Conservation (phyloP, 1,139 yeast species). For the Petasospora fabianii region DNA sequence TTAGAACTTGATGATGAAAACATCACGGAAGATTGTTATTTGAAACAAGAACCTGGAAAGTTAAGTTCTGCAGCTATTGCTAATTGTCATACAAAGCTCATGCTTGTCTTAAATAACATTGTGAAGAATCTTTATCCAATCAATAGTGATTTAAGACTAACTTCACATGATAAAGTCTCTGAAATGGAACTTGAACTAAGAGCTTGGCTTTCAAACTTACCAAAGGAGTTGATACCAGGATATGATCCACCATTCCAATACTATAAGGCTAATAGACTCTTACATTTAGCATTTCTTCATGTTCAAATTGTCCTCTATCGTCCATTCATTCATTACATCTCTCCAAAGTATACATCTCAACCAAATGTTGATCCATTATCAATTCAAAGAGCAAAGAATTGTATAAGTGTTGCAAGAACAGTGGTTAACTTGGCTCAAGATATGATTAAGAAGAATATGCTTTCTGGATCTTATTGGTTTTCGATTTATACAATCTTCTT, state of each 20-base stretch:
- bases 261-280: slow-evolving; percentile 67
- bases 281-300: slow-evolving; percentile 77
- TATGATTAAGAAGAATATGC: slow-evolving; percentile 67
- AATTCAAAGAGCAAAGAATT: slow-evolving; percentile 66
- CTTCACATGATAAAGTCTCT: slow-evolving; percentile 56
- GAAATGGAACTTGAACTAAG: slow-evolving; percentile 70
- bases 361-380: slow-evolving; percentile 44
- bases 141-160: slow-evolving; percentile 32
- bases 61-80: slow-evolving; percentile 79
- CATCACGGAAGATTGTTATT: slow-evolving; percentile 53
- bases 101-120: slow-evolving; percentile 55
- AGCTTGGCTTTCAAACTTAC: slow-evolving; percentile 72
- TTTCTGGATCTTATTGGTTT: slow-evolving; percentile 92
- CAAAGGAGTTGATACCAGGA: slow-evolving; percentile 71
- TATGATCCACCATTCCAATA: slow-evolving; percentile 60
- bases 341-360: slow-evolving; percentile 36
- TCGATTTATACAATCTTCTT: slow-evolving; percentile 89
- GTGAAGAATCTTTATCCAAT: slow-evolving; percentile 57
- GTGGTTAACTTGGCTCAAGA: slow-evolving; percentile 83
- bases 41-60: slow-evolving; percentile 36
- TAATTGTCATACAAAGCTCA: slow-evolving; percentile 75
- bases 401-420: slow-evolving; percentile 39
- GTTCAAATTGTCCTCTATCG: slow-evolving; percentile 83
- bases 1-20: slow-evolving; percentile 84
- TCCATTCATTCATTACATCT: slow-evolving; percentile 84